Evolutionary conservation across 208 protist genomes (phyloP), one percentile per base, ranked within the genome.

Genomic region (Vickermania spadyakhi): DNA sequence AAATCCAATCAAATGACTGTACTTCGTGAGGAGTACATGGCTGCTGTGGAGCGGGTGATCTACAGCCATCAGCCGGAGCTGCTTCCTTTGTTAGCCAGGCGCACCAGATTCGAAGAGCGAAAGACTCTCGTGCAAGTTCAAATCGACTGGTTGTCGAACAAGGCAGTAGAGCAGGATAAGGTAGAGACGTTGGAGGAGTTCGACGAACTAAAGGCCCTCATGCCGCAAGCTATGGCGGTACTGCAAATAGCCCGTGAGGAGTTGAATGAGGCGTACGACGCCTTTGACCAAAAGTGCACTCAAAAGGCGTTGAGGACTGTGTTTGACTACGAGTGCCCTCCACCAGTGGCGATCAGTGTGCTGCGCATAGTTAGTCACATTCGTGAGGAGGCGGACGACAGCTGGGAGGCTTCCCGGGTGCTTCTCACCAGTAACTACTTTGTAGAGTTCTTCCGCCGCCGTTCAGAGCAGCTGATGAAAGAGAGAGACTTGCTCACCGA

Each of bases 351-450:
- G 0, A 66, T 92, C 18, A 58, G 27, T 1, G 88, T 81, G 30
- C 83, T 92, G 73, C 42, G 59, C 54, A 75, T 85, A 62, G 71
- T 78, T 18, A 73, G 86, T 72, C 30, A 31, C 22, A 62, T 92
- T 28, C 85, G 85, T 2, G 79, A 75, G 4, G 73, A 80, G 3
- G 65, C 70, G 49, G 70, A 75, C 11, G 56, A 53, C 13, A 13
- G 52, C 36, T 92, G 85, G 82, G 31, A 28, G 0, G 73, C 68
- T 1, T 72, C 81, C 23, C 70, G 82, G 63, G 81, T 92, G 30
- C 59, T 89, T 3, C 66, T 92, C 36, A 93, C 77, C 50, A 56
- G 74, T 58, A 86, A 67, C 56, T 89, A 93, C 62, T 87, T 88
- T 55, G 72, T 73, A 42, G 67, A 77, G 11, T 93, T 89, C 62